These are phyloP conservation scores for Tarenaya hassleriana DNA, from an alignment of 345 rosid genomes.

Conservation along the genomic window DNA sequence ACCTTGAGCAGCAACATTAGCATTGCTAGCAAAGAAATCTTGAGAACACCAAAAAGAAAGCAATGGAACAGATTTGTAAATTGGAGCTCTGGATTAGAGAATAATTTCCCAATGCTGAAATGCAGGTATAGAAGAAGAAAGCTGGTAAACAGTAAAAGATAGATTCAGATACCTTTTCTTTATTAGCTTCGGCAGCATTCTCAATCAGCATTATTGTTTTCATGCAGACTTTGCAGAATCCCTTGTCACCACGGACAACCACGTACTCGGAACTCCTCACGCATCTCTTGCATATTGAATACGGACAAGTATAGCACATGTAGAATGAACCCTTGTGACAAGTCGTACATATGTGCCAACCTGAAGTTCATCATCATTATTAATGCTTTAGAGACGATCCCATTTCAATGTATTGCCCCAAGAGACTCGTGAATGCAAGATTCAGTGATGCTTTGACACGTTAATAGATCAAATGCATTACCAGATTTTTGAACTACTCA, in stretches of 20 bases:
- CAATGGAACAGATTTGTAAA: not conserved
- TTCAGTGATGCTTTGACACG: constrained; percentile 1
- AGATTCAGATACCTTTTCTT: constrained; percentile 25
- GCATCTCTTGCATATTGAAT: constrained; percentile 88
- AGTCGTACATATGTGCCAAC: constrained; percentile 89
- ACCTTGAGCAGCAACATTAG: not conserved
- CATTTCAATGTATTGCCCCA: too few species aligned
- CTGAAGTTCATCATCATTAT: constrained; percentile 35
- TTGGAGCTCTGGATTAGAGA: not conserved
- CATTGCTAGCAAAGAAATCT: not conserved
- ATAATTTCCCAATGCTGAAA: not conserved
- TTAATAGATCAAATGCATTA: constrained; percentile 9
- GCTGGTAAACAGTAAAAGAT: too few species aligned
- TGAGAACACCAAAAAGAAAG: too few species aligned
- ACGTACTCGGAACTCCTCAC: constrained; percentile 75
- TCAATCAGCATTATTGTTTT: constrained; percentile 85
- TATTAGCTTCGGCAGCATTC: constrained; percentile 38
- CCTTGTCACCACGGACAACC: constrained; percentile 70
- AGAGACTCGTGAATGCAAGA: not conserved
- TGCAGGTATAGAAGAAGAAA: not conserved
- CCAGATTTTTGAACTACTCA: constrained; percentile 35
- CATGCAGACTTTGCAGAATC: constrained; percentile 86
- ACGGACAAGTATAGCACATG: constrained; percentile 96
- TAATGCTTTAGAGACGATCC: not conserved
- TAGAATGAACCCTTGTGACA: constrained; percentile 78